These are phyloP conservation scores for Eimeria falciformis DNA, from an alignment of 169 alveolate species.

Conservation along the genomic window DNA sequence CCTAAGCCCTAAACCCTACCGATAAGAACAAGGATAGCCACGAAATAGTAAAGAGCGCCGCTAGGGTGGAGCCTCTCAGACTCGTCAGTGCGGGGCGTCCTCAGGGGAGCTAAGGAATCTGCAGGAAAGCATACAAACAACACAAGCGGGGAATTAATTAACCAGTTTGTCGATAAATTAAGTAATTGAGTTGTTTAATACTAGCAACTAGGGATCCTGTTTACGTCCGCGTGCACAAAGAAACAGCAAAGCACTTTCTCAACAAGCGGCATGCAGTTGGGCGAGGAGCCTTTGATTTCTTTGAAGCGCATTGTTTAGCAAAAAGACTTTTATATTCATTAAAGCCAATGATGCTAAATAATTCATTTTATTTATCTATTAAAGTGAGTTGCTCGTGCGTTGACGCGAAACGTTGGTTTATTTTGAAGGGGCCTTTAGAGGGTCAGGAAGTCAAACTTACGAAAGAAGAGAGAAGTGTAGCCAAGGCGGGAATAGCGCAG, in stretches of 20 bases:
- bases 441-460: slow-evolving; percentile 20
- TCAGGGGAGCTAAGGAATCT: slow-evolving; percentile 53
- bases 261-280: too few relatives aligned
- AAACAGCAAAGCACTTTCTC: too few relatives aligned
- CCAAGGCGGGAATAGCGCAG: slow-evolving; percentile 67
- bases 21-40: background rate
- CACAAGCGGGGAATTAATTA: background rate
- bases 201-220: background rate
- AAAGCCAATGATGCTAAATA: too few relatives aligned
- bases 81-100: slow-evolving; percentile 40
- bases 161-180: background rate
- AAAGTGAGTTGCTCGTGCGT: too few relatives aligned
- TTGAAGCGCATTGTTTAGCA: too few relatives aligned
- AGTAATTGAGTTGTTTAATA: too few relatives aligned
- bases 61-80: slow-evolving; percentile 13
- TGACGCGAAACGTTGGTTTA: too few relatives aligned
- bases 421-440: too few relatives aligned
- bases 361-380: too few relatives aligned
- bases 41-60: slow-evolving; percentile 52
- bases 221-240: too few relatives aligned
- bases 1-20: slow-evolving; percentile 7
- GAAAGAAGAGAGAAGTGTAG: slow-evolving; percentile 48
- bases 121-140: slow-evolving; percentile 30
- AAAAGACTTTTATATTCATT: too few relatives aligned
- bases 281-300: too few relatives aligned